Evolutionary conservation across 176 grass and related monocot species (phyloP).

Genomic region (Eleusine coracana): DNA sequence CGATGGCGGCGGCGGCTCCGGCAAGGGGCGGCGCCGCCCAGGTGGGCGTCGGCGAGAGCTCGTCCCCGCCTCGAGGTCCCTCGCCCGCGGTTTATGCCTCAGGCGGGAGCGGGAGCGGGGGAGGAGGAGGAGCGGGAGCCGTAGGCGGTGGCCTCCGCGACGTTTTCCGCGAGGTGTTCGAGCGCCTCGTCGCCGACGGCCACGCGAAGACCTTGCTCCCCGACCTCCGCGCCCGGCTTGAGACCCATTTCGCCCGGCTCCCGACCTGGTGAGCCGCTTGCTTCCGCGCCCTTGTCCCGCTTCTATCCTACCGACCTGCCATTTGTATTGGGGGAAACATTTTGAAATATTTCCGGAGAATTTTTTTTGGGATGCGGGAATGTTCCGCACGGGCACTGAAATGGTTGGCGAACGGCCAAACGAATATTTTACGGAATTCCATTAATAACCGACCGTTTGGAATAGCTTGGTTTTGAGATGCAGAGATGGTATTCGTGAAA

Average conservation of each 20-base stretch:
- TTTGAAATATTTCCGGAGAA: too few species aligned
- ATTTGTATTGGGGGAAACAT: too few species aligned
- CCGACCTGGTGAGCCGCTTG: slow-evolving; percentile 51
- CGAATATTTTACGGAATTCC: too few species aligned
- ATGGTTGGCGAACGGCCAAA: too few species aligned
- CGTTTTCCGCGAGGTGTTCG: slow-evolving; percentile 56
- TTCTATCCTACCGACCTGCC: too few species aligned
- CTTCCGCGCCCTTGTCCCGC: neutral
- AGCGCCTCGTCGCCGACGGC: slow-evolving; percentile 60
- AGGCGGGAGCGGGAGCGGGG: slow-evolving; percentile 14
- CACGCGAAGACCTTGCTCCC: slow-evolving; percentile 47
- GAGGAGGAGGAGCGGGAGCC: neutral
- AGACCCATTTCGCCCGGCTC: slow-evolving; percentile 55
- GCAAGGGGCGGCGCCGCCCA: slow-evolving; percentile 31
- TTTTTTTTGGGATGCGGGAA: too few species aligned
- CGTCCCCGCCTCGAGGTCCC: slow-evolving; percentile 49
- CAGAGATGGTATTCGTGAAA: too few species aligned
- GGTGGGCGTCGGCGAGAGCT: slow-evolving; percentile 84
- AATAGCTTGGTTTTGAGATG: too few species aligned
- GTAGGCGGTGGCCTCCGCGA: neutral
- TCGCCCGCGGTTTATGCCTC: neutral
- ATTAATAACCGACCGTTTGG: too few species aligned
- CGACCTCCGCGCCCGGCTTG: slow-evolving; percentile 50
- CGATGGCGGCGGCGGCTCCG: neutral
- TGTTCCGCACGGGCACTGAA: too few species aligned